phyloP scores from a whole-genome alignment of 176 grass and related monocot species.

The Alloteropsis semialata region DNA sequence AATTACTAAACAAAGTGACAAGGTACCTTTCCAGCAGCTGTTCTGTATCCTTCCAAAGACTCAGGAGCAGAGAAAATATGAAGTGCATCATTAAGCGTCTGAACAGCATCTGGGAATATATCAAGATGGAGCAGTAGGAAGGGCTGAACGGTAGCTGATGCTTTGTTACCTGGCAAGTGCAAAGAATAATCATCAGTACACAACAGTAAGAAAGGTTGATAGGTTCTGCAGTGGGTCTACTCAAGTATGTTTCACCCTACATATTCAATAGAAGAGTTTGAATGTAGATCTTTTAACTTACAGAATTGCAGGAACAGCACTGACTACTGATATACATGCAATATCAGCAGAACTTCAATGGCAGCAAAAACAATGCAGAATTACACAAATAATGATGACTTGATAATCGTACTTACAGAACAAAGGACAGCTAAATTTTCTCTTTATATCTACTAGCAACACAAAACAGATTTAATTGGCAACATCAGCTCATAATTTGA shows the following conservation, averaged over 20 bases:
- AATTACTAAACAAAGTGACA: slow-evolving; percentile 19
- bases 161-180: slow-evolving; percentile 65
- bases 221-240: not conserved
- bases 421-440: too few species aligned
- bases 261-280: not conserved
- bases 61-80: slow-evolving; percentile 72
- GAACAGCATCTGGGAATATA: slow-evolving; percentile 78
- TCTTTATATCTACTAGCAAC: too few species aligned
- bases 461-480: not conserved
- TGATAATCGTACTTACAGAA: not conserved
- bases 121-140: slow-evolving; percentile 96
- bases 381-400: not conserved
- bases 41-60: slow-evolving; percentile 93
- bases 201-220: not conserved
- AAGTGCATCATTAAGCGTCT: slow-evolving; percentile 75
- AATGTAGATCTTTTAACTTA: not conserved
- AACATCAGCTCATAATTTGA: not conserved
- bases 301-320: not conserved
- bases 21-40: slow-evolving; percentile 81
- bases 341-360: not conserved
- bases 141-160: slow-evolving; percentile 81
- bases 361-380: not conserved
- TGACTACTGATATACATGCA: not conserved
- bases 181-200: not conserved
- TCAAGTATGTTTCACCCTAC: not conserved